Evolutionary conservation across 2,329 filamentous ascomycete species (phyloP).

Genomic region (Botrytis medusae): DNA sequence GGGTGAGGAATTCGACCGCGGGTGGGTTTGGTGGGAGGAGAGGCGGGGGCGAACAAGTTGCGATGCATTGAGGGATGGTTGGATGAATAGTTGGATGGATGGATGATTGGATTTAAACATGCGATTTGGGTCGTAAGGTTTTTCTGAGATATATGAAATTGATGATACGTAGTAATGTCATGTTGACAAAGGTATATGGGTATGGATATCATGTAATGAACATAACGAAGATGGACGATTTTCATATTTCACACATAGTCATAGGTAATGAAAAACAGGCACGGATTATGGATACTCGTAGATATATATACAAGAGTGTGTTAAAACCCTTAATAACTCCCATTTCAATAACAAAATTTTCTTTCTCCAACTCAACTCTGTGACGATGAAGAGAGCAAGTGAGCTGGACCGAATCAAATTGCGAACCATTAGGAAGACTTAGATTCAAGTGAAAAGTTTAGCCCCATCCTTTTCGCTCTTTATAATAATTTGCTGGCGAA

Average conservation of each 20-base stretch:
- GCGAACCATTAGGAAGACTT: neutral
- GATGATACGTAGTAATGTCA: neutral
- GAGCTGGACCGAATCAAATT: neutral
- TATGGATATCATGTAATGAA: neutral
- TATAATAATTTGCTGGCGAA: neutral
- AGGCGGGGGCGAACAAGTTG: neutral
- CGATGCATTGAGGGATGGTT: neutral
- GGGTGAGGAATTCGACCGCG: slow-evolving; percentile 27
- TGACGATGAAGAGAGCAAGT: neutral
- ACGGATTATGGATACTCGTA: neutral
- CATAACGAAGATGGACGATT: neutral
- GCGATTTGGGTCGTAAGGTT: neutral
- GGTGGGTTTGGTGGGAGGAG: slow-evolving; percentile 12
- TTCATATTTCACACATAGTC: neutral
- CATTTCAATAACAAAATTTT: neutral
- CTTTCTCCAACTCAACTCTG: neutral
- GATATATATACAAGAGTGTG: neutral
- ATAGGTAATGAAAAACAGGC: neutral
- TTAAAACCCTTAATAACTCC: neutral
- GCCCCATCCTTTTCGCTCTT: neutral
- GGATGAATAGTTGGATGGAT: accelerated
- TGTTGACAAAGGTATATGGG: neutral
- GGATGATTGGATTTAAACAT: neutral
- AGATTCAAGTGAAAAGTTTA: neutral
- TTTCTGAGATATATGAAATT: neutral